Evolutionary conservation across 2,329 filamentous ascomycete species (phyloP).

Genomic region (Penicillium sp.): DNA sequence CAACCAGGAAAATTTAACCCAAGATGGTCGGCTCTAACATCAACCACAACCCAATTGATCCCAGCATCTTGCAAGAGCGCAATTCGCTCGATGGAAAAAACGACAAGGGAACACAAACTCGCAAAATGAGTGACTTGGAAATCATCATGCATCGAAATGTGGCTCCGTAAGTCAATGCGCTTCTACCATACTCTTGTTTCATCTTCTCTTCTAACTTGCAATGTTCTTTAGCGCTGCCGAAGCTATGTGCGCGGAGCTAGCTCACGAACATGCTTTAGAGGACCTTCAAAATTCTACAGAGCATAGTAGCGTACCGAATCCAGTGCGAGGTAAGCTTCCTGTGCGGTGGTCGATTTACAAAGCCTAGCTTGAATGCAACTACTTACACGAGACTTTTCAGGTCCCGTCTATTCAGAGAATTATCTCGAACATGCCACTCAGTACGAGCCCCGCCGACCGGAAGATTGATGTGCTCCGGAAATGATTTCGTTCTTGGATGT

Average conservation of each 20-base stretch:
- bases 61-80: slow-evolving; percentile 14
- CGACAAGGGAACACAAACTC: background rate
- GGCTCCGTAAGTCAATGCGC: slow-evolving; percentile 16
- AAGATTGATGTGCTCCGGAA: background rate
- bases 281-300: slow-evolving; percentile 18
- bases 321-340: slow-evolving; percentile 11
- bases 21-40: slow-evolving; percentile 18
- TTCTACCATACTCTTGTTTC: background rate
- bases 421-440: slow-evolving; percentile 5
- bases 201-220: background rate
- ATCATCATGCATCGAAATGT: slow-evolving; percentile 15
- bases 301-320: slow-evolving; percentile 10
- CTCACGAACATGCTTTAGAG: slow-evolving; percentile 22
- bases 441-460: slow-evolving; percentile 8
- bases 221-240: slow-evolving; percentile 13
- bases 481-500: no score
- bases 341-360: background rate
- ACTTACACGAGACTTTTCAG: background rate
- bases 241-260: slow-evolving; percentile 19
- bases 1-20: background rate
- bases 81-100: slow-evolving; percentile 7
- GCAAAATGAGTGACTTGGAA: slow-evolving; percentile 10
- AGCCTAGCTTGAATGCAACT: background rate
- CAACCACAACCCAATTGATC: slow-evolving; percentile 20
- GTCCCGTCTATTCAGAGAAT: slow-evolving; percentile 2